A percentile compares a stretch with the other conserved stretches of the same genome.
phyloP scores from a whole-genome alignment of 2,329 filamentous ascomycete species.

The Cladosporium cucumerinum region DNA sequence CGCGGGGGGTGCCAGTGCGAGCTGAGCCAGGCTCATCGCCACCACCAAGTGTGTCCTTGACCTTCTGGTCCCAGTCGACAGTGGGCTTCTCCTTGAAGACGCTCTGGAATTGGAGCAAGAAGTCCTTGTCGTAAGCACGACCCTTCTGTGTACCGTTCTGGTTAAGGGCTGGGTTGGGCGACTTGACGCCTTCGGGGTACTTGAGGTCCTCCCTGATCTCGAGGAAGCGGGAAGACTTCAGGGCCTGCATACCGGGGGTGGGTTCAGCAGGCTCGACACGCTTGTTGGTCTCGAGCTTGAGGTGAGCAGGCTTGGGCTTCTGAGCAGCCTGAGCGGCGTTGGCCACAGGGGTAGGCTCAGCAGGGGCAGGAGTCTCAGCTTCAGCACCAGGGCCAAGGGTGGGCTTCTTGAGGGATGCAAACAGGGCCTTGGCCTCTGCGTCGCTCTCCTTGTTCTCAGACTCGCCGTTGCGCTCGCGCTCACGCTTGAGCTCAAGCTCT shows the following conservation, averaged over 20 bases:
- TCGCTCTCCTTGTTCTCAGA: slow-evolving; percentile 26
- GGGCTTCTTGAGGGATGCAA: slow-evolving; percentile 49
- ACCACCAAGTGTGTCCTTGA: slow-evolving; percentile 82
- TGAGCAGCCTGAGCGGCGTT: slow-evolving; percentile 46
- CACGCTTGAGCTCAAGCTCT: slow-evolving; percentile 44
- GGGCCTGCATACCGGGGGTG: slow-evolving; percentile 86
- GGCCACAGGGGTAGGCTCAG: slow-evolving; percentile 33
- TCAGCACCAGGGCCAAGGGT: slow-evolving; percentile 45
- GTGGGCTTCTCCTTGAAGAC: slow-evolving; percentile 97
- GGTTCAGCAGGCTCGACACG: slow-evolving; percentile 86
- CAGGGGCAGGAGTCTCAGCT: slow-evolving; percentile 38
- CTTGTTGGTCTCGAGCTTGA: slow-evolving; percentile 86
- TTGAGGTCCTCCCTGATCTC: slow-evolving; percentile 68
- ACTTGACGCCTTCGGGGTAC: slow-evolving; percentile 80
- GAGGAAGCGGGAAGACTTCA: slow-evolving; percentile 88
- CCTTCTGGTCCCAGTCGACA: slow-evolving; percentile 84
- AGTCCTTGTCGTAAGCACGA: slow-evolving; percentile 93
- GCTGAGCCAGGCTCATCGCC: slow-evolving; percentile 57
- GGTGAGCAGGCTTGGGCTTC: slow-evolving; percentile 79
- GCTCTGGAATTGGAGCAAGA: slow-evolving; percentile 91
- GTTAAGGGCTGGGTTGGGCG: slow-evolving; percentile 90
- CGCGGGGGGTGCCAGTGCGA: slow-evolving; percentile 59
- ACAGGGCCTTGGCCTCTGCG: slow-evolving; percentile 45
- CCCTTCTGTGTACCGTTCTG: slow-evolving; percentile 71
- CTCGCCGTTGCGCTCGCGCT: slow-evolving; percentile 34